Conservation (phyloP, 805 yeast species). For the Candida ficus region DNA sequence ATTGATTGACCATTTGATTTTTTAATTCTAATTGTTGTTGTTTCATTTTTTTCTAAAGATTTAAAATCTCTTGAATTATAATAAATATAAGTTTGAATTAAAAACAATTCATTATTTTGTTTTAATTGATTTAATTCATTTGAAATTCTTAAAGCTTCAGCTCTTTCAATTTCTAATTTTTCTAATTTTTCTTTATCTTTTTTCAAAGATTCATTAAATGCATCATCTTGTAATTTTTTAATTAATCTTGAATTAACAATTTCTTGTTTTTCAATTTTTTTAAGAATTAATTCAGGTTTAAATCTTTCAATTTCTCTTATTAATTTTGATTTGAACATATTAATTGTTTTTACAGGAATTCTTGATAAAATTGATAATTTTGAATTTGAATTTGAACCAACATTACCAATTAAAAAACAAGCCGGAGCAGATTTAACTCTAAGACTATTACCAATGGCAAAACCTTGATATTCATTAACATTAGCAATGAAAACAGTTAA, state of each 20-base stretch:
- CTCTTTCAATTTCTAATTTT: constrained; percentile 31
- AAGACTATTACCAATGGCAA: constrained; percentile 56
- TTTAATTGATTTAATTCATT: constrained; percentile 1
- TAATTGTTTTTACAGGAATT: constrained; percentile 26
- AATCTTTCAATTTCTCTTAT: constrained; percentile 45
- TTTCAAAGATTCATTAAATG: constrained; percentile 55
- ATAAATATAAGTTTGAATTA: neutral
- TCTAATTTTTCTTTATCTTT: constrained; percentile 51
- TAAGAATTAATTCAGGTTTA: constrained; percentile 55
- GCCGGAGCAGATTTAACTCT: constrained; percentile 52
- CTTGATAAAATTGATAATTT: constrained; percentile 29
- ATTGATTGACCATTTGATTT: constrained; percentile 48
- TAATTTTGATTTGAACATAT: constrained; percentile 31
- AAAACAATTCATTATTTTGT: constrained; percentile 10
- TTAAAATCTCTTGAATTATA: constrained; percentile 6
- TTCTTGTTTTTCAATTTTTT: constrained; percentile 57
- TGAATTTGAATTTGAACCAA: constrained; percentile 31
- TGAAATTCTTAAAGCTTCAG: constrained; percentile 8
- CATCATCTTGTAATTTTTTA: constrained; percentile 60
- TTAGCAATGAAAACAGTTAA: constrained; percentile 61
- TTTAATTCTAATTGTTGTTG: constrained; percentile 46
- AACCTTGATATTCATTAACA: constrained; percentile 58
- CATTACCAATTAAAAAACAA: constrained; percentile 49
- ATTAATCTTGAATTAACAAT: constrained; percentile 51
- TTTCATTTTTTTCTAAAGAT: constrained; percentile 26